Percentiles rank a stretch among this genome's conserved stretches.
phyloP scores from a whole-genome alignment of 306 rosid genomes.

The Bauhinia variegata region DNA sequence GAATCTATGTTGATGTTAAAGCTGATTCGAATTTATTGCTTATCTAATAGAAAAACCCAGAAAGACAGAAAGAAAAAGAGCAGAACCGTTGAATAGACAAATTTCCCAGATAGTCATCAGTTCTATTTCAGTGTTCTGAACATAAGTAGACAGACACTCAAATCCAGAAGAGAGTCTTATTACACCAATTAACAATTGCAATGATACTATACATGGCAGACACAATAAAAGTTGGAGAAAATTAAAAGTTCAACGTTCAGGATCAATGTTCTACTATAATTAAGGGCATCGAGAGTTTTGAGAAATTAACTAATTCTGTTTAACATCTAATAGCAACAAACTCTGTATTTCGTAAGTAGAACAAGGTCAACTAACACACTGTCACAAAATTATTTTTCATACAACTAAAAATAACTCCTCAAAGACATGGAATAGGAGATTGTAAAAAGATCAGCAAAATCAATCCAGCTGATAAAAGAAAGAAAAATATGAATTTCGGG shows the following conservation, averaged over 20 bases:
- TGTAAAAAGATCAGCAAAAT: background rate
- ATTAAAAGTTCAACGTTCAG: background rate
- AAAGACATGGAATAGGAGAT: constrained; percentile 22
- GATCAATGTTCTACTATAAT: constrained; percentile 6
- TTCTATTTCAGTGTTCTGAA: constrained; percentile 19
- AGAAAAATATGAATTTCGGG: background rate
- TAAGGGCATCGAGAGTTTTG: constrained; percentile 14
- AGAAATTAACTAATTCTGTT: constrained; percentile 8
- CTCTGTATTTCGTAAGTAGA: background rate
- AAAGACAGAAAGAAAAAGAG: constrained; percentile 19
- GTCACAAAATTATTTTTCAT: background rate
- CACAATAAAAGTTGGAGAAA: constrained; percentile 16
- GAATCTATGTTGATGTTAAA: constrained; percentile 22
- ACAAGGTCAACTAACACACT: background rate
- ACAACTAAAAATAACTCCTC: constrained; percentile 5
- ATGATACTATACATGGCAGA: constrained; percentile 2
- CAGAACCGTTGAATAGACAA: background rate
- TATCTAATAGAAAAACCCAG: constrained; percentile 23
- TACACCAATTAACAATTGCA: constrained; percentile 18
- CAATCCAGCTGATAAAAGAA: constrained; percentile 1
- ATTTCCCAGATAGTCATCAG: constrained; percentile 12
- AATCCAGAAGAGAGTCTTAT: background rate
- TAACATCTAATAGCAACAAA: background rate
- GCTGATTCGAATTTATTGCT: constrained; percentile 20
- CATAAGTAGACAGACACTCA: constrained; percentile 14